Evolutionary conservation across 176 grass and related monocot genomes (phyloP), one percentile per base, ranked within the genome.

Genomic region (Metroxylon sagu): DNA sequence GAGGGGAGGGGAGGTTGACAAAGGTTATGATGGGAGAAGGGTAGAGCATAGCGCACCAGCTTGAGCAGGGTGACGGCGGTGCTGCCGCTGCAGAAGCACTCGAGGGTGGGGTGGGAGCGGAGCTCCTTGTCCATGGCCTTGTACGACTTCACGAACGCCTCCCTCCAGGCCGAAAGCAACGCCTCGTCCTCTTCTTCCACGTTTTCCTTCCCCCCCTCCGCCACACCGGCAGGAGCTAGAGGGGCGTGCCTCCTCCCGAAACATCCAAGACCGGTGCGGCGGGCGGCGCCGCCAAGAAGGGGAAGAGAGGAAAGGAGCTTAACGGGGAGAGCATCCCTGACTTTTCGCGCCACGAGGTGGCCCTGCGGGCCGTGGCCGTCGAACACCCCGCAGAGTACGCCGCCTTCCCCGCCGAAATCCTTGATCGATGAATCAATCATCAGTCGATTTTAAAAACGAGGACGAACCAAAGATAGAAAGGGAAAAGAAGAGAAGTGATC

Each of bases 111-210:
- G 77, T 89, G 88, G 51, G 81, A 88, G 49, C 81, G 84, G 19
- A 98, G 94, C 72, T 98, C 84, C 66, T 92, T 93, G 77, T 98
- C 94, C 87, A 92, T 92, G 69, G 81, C 67, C 69, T 87, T 84
- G 82, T 83, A 98, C 18, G 94, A 80, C 64, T 75, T 83, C 49
- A 79, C 14, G 26, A 98, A 98, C 27, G 84, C 88, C 66, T 75
- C 82, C 62, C 76, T 98, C 94, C 94, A 98, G 28, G 77, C 64
- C 7, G 81, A 66, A 3, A 69, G 21, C 17, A 50, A 49, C 69
- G 80, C 21, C 65, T 66, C 77, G 15, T 53, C 31, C 35, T 14
- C 35, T 12, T 43, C 35, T 43, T 14, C 35, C 35, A 43, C 35
- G 35, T 43, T 43, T 43, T 43, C 35, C 35, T 43, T 43, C 35